phyloP scores from a whole-genome alignment of 495 filamentous ascomycete genomes.

The Hamigera avellanea region DNA sequence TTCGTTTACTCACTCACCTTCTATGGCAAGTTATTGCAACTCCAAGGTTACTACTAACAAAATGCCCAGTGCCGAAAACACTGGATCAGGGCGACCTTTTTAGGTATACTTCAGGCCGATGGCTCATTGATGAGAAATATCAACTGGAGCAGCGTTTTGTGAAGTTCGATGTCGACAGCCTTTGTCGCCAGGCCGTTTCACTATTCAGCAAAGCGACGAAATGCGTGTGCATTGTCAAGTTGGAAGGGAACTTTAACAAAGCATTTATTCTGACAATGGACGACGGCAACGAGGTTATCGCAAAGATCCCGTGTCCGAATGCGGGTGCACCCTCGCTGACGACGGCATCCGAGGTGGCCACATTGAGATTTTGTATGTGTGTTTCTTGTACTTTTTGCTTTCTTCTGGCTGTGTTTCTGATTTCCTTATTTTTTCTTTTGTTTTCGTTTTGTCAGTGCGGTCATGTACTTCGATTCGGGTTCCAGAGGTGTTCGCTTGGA shows the following conservation, averaged over 20 bases:
- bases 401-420: slow-evolving; percentile 24
- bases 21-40: too few relatives aligned
- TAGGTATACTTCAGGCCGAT: slow-evolving; percentile 16
- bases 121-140: slow-evolving; percentile 14
- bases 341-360: slow-evolving; percentile 31
- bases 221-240: slow-evolving; percentile 14
- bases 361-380: slow-evolving; percentile 21
- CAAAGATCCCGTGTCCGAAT: slow-evolving; percentile 26
- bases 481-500: slow-evolving; percentile 18
- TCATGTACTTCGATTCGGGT: slow-evolving; percentile 12
- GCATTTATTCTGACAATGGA: slow-evolving; percentile 25
- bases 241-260: slow-evolving; percentile 30
- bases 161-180: slow-evolving; percentile 18
- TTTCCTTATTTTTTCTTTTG: slow-evolving; percentile 23
- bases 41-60: too few relatives aligned
- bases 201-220: slow-evolving; percentile 9
- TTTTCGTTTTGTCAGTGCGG: too few relatives aligned
- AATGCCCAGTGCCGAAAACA: too few relatives aligned
- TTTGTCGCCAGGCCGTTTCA: slow-evolving; percentile 14
- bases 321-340: slow-evolving; percentile 16
- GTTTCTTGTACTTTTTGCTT: background rate
- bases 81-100: slow-evolving; percentile 8
- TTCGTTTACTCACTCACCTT: too few relatives aligned
- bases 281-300: slow-evolving; percentile 22
- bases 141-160: slow-evolving; percentile 16